Percentiles rank a stretch among this genome's conserved stretches.
phyloP scores from a whole-genome alignment of 2,329 filamentous ascomycete genomes.

The Chaetomium sp. region DNA sequence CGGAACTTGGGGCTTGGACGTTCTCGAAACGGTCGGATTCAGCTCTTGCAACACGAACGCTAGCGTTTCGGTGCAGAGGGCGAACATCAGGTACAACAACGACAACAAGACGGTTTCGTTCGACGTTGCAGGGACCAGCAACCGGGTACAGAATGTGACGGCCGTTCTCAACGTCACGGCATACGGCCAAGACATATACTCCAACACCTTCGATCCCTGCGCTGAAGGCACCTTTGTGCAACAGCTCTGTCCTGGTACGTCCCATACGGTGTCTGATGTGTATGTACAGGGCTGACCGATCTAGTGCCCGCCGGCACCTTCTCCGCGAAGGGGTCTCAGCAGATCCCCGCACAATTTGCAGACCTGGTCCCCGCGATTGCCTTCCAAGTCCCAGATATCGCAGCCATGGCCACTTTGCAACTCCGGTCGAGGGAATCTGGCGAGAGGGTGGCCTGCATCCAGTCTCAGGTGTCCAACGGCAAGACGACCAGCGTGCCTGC shows the following conservation, averaged over 20 bases:
- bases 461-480: conserved; percentile 81
- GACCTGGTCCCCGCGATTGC: conserved; percentile 82
- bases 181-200: conserved; percentile 81
- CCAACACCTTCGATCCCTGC: conserved; percentile 83
- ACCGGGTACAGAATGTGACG: conserved; percentile 74
- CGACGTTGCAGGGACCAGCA: conserved; percentile 78
- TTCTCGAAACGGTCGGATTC: conserved; percentile 81
- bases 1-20: conserved; percentile 64
- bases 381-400: conserved; percentile 87
- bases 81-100: conserved; percentile 80
- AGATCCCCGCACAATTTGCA: conserved; percentile 71
- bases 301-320: conserved; percentile 75
- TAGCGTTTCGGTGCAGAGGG: conserved; percentile 69
- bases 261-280: no score
- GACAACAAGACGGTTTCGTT: conserved; percentile 73
- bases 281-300: conserved; percentile 21
- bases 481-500: conserved; percentile 75
- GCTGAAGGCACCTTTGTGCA: conserved; percentile 64
- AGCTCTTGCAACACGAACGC: conserved; percentile 69
- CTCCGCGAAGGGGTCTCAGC: conserved; percentile 68
- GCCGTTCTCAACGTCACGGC: conserved; percentile 76
- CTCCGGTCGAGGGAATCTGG: conserved; percentile 64
- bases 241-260: conserved; percentile 78
- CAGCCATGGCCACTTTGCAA: conserved; percentile 78
- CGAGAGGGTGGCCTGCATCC: conserved; percentile 75